Evolutionary conservation across 2,329 filamentous ascomycete genomes (phyloP), one percentile per base, ranked within the genome.

Genomic region (Xenosphaeropsis pyriputrescens): DNA sequence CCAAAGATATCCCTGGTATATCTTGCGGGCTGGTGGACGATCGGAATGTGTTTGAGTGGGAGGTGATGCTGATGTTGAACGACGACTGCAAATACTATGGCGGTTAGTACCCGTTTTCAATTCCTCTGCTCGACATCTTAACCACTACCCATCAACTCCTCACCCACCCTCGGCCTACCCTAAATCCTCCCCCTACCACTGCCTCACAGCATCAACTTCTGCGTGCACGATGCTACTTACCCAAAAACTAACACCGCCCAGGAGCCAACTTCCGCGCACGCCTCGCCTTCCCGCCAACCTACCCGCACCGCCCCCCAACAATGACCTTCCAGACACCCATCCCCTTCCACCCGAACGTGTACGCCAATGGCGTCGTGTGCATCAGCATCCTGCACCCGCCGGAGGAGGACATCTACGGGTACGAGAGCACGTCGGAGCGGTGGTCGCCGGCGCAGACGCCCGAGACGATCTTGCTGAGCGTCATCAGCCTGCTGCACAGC

Each of bases 31-130:
- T 98, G 32, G 77, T 88, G 37, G 77, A 79, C 51, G 83, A 82
- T 57, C 81, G 65, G 61, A 93, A 93, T 56, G 77, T 96, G 8
- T 95, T 95, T 48, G 83, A 93, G 64, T 98, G 91, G 91, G 88
- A 96, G 60, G 86, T 96, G 15, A 94, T 95, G 83, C 75, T 98
- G 43, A 96, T 98, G 89, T 89, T 96, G 47, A 85, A 76, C 44
- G 88, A 95, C 50, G 86, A 93, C 55, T 88, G 83, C 61, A 89
- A 88, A 61, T 83, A 84, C 59, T 95, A 95, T 51, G 88, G 88
- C 51, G 88, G 88, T 89, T 62, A 41, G 73, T 61, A 35, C 13
- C 32, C 31, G 26, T 39, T 14, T n/a, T n/a, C n/a, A n/a, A n/a
- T n/a, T n/a, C 34, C 36, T 18, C 30, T n/a, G n/a, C n/a, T n/a